These are phyloP conservation scores for Peniophora sp. DNA, from an alignment of 1,284 basidiomycete species.

Conservation along the genomic window DNA sequence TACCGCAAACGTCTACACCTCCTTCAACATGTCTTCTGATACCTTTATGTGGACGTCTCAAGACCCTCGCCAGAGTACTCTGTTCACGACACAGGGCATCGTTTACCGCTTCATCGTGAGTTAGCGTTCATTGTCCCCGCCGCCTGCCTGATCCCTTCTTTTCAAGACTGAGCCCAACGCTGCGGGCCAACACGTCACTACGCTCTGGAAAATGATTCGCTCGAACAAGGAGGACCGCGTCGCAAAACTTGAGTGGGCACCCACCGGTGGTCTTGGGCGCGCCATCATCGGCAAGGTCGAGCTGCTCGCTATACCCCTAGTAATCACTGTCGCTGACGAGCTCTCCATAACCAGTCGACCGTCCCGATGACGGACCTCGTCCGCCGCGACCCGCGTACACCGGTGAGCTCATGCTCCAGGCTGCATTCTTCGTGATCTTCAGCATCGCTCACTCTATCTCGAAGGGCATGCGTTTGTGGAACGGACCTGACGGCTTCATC, in stretches of 20 bases:
- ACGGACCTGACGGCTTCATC: slow-evolving; percentile 69
- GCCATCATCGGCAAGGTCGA: slow-evolving; percentile 73
- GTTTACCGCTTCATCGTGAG: slow-evolving; percentile 74
- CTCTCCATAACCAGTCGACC: slow-evolving; percentile 39
- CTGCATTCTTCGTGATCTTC: neutral
- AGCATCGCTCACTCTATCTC: neutral
- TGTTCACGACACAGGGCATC: slow-evolving; percentile 70
- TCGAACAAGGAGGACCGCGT: slow-evolving; percentile 77
- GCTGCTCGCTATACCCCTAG: slow-evolving; percentile 12
- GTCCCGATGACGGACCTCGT: slow-evolving; percentile 75
- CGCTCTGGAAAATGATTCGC: slow-evolving; percentile 67
- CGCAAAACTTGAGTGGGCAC: slow-evolving; percentile 78
- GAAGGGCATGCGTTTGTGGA: slow-evolving; percentile 45
- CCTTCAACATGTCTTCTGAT: slow-evolving; percentile 51
- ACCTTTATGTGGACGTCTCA: slow-evolving; percentile 79
- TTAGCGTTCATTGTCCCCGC: slow-evolving; percentile 9
- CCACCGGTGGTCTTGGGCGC: slow-evolving; percentile 71
- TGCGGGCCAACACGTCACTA: slow-evolving; percentile 63
- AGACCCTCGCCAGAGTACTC: slow-evolving; percentile 71
- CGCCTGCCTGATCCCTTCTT: slow-evolving; percentile 14
- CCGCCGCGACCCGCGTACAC: slow-evolving; percentile 50
- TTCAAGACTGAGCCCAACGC: slow-evolving; percentile 52
- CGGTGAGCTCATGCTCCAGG: slow-evolving; percentile 32
- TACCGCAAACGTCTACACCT: slow-evolving; percentile 11
- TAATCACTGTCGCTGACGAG: slow-evolving; percentile 8